Evolutionary conservation across 169 alveolate species (phyloP).

Genomic region (Theileria sp.): DNA sequence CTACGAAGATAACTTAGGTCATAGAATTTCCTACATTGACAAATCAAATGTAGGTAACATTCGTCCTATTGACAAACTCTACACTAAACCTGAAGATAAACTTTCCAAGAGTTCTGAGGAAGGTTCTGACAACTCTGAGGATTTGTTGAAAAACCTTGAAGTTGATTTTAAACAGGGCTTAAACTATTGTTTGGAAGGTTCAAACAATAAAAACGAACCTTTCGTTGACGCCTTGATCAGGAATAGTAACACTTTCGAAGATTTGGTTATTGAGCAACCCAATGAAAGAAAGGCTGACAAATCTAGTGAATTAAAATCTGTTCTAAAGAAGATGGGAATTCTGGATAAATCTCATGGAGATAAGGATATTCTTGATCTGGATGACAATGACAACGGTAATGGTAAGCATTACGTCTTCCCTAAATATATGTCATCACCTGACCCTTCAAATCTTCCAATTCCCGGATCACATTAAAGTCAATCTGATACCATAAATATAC

Average conservation of each 20-base stretch:
- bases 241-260: slow-evolving; percentile 10
- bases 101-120: slow-evolving; percentile 2
- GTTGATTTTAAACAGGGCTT: not conserved
- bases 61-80: not conserved
- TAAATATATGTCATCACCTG: slow-evolving; percentile 56
- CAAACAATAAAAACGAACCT: not conserved
- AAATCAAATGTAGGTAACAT: slow-evolving; percentile 4
- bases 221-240: slow-evolving; percentile 28
- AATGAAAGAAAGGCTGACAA: not conserved
- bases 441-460: slow-evolving; percentile 62
- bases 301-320: slow-evolving; percentile 36
- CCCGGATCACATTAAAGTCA: slow-evolving; percentile 36
- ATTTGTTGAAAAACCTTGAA: not conserved
- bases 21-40: slow-evolving; percentile 13
- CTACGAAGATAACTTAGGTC: not conserved
- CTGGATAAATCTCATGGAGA: not conserved
- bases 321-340: slow-evolving; percentile 38
- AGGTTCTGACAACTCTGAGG: not conserved
- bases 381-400: not conserved
- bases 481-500: not conserved
- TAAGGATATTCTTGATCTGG: not conserved
- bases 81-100: not conserved
- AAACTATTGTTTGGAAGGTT: not conserved
- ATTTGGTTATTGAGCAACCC: not conserved
- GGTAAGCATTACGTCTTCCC: slow-evolving; percentile 46